Base-by-base conservation (phyloP, 345 rosid species). In the Eucalyptus erythrocorys region DNA sequence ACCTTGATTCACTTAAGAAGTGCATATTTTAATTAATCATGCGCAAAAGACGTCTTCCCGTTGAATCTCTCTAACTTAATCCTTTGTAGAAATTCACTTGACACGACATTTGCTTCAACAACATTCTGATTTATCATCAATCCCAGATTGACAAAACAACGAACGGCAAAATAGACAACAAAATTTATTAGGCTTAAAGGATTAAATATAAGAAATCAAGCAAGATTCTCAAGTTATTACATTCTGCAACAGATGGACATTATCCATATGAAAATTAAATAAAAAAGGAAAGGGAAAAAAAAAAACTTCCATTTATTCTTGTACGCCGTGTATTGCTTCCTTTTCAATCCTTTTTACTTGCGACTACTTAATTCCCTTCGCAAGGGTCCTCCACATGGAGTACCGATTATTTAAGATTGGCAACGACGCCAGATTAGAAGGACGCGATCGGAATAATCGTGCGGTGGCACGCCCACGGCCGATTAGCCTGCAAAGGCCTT, bases 21-120 rank as follows among this genome's bases (percentile, higher is more conserved):
- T 14, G 19, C 37, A 30, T 64, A 64, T 64, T 37, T 64, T n/a
- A n/a, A 64, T 64, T 64, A n/a, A 64, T n/a, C 37, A 30, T 1
- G 0, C 1, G 3, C 71, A n/a, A 64, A 64, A 64, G 2, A 5
- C 4, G 0, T 30, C 9, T 30, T 13, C 5, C 34, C 19, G 0
- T 12, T 0, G 4, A 61, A 61, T 13, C 14, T 61, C 34, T 61
- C 34, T 30, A 61, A 15, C 71, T n/a, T 64, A 64, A n/a, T 30
- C 17, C 34, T 13, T 3, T 8, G 71, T 64, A 30, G 71, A 64
- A 30, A 64, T 30, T 64, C 71, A 64, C 71, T 64, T 30, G 34
- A n/a, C 71, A 30, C 0, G 4, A 64, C 71, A 64, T 64, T 0
- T 1, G 19, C 37, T 64, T 13, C 71, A n/a, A 64, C 34, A n/a